Base-by-base conservation (phyloP, 129 eudicot species). In the Ambrosia trifida region DNA sequence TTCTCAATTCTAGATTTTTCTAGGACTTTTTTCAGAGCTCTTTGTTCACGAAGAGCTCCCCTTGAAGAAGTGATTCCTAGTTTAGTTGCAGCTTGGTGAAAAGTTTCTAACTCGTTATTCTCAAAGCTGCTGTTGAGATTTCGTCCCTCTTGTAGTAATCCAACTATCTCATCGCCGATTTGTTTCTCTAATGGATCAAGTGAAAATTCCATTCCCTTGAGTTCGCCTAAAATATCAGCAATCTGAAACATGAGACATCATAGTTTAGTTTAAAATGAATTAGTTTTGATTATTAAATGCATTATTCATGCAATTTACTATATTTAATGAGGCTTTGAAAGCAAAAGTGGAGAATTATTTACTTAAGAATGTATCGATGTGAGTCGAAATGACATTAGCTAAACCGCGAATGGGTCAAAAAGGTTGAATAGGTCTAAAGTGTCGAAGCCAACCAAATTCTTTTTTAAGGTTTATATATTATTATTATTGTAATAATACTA, bases 161-260 rank as follows among this genome's bases (percentile, higher is more conserved):
- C 79, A 59, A 93, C 89, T 64, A 93, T 78, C 64, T 89, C 96
- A 17, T 93, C 96, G 54, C 96, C 98, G 46, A 89, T 81, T 82
- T 89, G 96, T 69, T 93, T 93, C 83, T 89, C 98, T 59, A 43
- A 28, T 7, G 91, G 98, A 82, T 87, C 92, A 72, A 89, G 87
- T 41, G 90, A 83, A 76, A 93, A 93, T 57, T 83, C 92, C 17
- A 87, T 80, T 59, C 84, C 85, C 72, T 78, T 75, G 2, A 93
- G 82, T 59, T 89, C 98, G 33, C 53, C 75, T 41, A 83, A 35
- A 64, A 89, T 85, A 14, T 85, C 95, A 58, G 85, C 80, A 76
- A 93, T 90, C 96, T 93, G 89, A 46, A 43, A 63, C 13, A 76
- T 19, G 41, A 57, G 14, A 46, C 63, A 50, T 31, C 36, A 32